These are phyloP conservation scores for Seiridium unicorne DNA, from an alignment of 2,329 filamentous ascomycete genomes.

Conservation along the genomic window DNA sequence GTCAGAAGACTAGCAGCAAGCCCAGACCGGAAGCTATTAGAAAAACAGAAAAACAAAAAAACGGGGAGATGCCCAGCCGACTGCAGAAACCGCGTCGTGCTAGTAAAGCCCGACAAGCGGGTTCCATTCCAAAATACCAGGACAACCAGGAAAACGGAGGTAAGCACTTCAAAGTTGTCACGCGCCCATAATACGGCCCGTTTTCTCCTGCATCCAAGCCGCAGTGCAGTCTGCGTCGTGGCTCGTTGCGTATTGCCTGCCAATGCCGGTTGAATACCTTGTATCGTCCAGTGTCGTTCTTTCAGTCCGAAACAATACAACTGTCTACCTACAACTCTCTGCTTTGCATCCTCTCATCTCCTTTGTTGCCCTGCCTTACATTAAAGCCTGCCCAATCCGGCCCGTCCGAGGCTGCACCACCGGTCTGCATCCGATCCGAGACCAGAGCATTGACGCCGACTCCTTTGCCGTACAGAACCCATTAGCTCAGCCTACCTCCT, in stretches of 20 bases:
- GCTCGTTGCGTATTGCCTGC: background rate
- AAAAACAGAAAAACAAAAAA: background rate
- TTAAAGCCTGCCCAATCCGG: background rate
- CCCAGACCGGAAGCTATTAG: background rate
- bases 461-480: background rate
- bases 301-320: background rate
- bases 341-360: background rate
- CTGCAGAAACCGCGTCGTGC: conserved; percentile 6
- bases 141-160: conserved; percentile 5
- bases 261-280: background rate
- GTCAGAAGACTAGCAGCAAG: background rate
- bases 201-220: background rate
- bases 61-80: conserved; percentile 5
- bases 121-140: conserved; percentile 3
- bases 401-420: background rate
- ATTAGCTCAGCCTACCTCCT: conserved; percentile 6
- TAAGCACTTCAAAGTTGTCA: background rate
- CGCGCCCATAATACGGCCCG: background rate
- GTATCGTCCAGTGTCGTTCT: background rate
- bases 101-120: background rate
- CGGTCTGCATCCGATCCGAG: background rate
- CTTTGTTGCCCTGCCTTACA: background rate
- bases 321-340: background rate
- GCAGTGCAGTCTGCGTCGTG: background rate
- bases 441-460: background rate